Percentiles rank a stretch among this genome's conserved stretches.
Evolutionary conservation across 2,329 filamentous ascomycete species (phyloP).

Genomic region (Amesomyces nigricolor): DNA sequence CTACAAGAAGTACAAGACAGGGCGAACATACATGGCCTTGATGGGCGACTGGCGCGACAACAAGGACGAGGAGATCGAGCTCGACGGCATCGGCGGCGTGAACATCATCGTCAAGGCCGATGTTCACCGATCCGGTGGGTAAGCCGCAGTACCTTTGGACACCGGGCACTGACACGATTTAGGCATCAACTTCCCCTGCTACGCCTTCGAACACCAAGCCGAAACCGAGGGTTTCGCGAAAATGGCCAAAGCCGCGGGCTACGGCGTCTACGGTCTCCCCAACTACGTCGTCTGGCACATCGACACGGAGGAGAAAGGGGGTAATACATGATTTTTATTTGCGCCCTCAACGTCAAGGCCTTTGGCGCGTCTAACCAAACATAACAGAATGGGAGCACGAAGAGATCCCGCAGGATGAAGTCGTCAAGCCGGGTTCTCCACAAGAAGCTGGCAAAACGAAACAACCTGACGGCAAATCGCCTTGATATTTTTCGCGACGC

Average conservation of each 20-base stretch:
- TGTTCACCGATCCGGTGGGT: constrained; percentile 80
- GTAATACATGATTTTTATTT: constrained; percentile 52
- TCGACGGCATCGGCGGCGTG: constrained; percentile 94
- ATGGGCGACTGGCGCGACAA: constrained; percentile 92
- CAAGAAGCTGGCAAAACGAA: too few relatives aligned
- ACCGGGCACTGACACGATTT: not conserved
- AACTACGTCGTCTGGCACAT: constrained; percentile 99
- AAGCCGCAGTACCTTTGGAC: not conserved
- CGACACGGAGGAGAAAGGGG: constrained; percentile 90
- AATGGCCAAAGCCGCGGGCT: constrained; percentile 95
- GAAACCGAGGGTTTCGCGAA: constrained; percentile 98
- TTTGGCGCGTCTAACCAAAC: not conserved
- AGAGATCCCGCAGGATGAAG: too few relatives aligned
- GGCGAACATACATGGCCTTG: constrained; percentile 78
- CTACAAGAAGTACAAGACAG: constrained; percentile 89
- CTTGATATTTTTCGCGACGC: too few relatives aligned
- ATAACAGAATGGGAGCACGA: too few relatives aligned
- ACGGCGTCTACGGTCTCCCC: constrained; percentile 83
- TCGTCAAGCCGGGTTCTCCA: too few relatives aligned
- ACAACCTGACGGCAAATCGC: too few relatives aligned
- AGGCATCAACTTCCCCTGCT: constrained; percentile 97
- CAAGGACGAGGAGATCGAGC: constrained; percentile 84
- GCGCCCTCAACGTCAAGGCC: not conserved
- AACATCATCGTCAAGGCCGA: constrained; percentile 98
- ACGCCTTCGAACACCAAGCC: constrained; percentile 96